Conservation (phyloP, 139 green algal species). For the Chlorella sp. region DNA sequence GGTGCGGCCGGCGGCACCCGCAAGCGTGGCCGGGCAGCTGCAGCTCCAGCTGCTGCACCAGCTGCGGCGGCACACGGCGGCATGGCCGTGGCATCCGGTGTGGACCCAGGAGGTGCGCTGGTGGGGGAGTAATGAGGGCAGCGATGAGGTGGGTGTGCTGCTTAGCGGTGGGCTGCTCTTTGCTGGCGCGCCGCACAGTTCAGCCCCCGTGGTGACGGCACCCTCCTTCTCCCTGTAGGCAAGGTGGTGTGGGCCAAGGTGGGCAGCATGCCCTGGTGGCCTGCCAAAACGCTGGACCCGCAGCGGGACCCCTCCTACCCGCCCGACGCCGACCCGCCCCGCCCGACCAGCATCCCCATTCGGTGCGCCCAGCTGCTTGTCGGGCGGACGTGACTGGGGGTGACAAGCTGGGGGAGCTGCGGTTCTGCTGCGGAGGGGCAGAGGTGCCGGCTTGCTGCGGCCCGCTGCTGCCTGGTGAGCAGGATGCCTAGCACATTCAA, state of each 20-base stretch:
- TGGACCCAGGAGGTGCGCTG: conserved; percentile 20
- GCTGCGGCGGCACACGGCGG: background rate
- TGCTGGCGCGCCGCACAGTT: background rate
- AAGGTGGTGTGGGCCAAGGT: conserved; percentile 47
- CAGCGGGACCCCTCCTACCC: conserved; percentile 38
- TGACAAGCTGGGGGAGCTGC: background rate
- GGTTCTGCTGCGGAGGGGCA: background rate
- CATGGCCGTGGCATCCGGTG: background rate
- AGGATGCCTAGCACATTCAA: background rate
- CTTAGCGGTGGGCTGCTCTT: background rate
- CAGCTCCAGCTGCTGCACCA: background rate
- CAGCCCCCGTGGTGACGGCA: background rate
- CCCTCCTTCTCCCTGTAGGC: background rate
- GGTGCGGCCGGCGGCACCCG: background rate
- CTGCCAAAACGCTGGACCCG: conserved; percentile 38
- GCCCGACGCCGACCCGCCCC: conserved; percentile 37
- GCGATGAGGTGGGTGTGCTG: too few relatives aligned
- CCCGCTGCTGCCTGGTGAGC: background rate
- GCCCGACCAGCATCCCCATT: conserved; percentile 44
- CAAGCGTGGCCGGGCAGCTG: background rate
- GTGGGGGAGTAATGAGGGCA: too few relatives aligned
- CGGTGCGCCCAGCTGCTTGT: background rate
- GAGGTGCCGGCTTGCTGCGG: background rate
- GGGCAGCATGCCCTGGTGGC: conserved; percentile 40
- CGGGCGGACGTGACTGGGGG: too few relatives aligned